Percentiles rank a stretch among this genome's conserved stretches.
phyloP scores from a whole-genome alignment of 352 stramenopile species.

The Globisporangium nunn region DNA sequence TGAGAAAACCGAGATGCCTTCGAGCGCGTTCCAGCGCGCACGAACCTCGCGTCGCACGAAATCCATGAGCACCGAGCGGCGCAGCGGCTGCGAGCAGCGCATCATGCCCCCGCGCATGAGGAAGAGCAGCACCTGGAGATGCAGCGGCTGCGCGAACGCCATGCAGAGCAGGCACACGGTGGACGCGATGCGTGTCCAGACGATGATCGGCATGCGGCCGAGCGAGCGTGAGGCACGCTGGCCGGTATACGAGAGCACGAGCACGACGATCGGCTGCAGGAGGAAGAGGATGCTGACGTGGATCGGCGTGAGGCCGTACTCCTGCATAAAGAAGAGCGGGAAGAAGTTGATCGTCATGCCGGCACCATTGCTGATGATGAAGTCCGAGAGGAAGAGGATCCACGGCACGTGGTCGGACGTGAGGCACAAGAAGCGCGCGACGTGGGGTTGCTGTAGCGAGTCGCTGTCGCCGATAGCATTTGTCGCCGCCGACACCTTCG shows the following conservation, averaged over 20 bases:
- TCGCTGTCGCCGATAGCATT: slow-evolving; percentile 42
- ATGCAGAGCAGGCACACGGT: slow-evolving; percentile 44
- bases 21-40: slow-evolving; percentile 68
- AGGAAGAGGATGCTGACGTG: slow-evolving; percentile 44
- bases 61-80: slow-evolving; percentile 70
- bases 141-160: slow-evolving; percentile 21
- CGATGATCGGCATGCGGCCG: slow-evolving; percentile 53
- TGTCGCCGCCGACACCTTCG: too few relatives aligned
- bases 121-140: slow-evolving; percentile 38
- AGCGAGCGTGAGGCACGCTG: slow-evolving; percentile 28
- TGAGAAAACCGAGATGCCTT: slow-evolving; percentile 70
- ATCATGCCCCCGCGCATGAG: slow-evolving; percentile 45
- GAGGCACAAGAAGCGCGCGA: slow-evolving; percentile 42
- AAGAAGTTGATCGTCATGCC: slow-evolving; percentile 57
- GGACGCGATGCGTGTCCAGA: slow-evolving; percentile 28
- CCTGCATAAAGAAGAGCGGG: slow-evolving; percentile 55
- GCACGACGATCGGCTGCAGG: slow-evolving; percentile 11
- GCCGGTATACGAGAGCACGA: slow-evolving; percentile 25
- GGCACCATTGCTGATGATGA: slow-evolving; percentile 58
- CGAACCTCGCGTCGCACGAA: slow-evolving; percentile 49
- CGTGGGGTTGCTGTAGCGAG: neutral
- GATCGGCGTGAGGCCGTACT: slow-evolving; percentile 50
- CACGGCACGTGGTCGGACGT: slow-evolving; percentile 41
- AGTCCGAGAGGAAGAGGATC: slow-evolving; percentile 58
- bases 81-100: slow-evolving; percentile 51